Base-by-base conservation (phyloP, 768 basidiomycete genomes). In the Hygrophorus russula region DNA sequence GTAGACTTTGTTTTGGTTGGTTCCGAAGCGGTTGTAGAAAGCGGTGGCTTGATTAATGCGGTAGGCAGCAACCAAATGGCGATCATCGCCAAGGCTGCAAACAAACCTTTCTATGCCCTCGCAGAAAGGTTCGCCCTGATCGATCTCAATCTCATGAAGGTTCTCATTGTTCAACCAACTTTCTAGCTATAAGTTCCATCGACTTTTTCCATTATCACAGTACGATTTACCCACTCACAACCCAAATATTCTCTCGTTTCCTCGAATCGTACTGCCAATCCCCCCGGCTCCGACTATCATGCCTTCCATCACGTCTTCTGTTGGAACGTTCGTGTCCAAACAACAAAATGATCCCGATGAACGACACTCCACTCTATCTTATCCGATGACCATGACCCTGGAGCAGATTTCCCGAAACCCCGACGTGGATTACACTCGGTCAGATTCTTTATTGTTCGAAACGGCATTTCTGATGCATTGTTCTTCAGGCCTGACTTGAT, bases 31-130 rank as follows among this genome's bases (percentile, higher is more conserved):
- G 93, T 99, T 19, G 94, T 96, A 4, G 96, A 98, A 63, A 91
- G 87, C 49, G 96, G 96, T 35, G 89, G 92, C 3, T 35, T 39
- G 29, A 48, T 93, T 52, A 92, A 92, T 57, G 88, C 85, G 41
- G 85, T 98, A 30, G 94, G 94, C 33, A 91, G 91, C 54, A 92
- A 89, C 62, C 91, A 96, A 64, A 91, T 97, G 53, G 94, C 96
- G 3, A 84, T 96, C 56, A 88, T 97, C 44, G 94, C 96, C 42
- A 89, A 90, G 60, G 84, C 89, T 31, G 77, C 85, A 45, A 87
- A 89, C 56, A 96, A 94, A 60, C 94, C 96, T 3, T 92, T 98
- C 60, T 98, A 97, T 64, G 93, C 89, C 40, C 71, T 92, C 29
- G 90, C 91, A 20, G 91, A 93, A 66, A 91, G 88, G 84, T 83